Conservation (phyloP, 2,329 filamentous ascomycete species). For the Beauveria sp. region DNA sequence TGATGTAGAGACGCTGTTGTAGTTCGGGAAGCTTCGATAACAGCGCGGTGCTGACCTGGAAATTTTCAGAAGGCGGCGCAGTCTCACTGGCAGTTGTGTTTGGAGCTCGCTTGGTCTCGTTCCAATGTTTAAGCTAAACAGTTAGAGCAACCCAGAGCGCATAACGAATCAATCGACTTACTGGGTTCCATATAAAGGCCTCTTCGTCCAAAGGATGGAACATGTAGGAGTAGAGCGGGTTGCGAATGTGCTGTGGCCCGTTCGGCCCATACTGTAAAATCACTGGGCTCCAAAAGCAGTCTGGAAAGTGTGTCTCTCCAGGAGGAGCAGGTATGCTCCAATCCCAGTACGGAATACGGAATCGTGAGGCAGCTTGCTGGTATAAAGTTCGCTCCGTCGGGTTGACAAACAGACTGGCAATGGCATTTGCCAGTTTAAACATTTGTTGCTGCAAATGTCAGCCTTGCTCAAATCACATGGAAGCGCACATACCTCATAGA, state of each 20-base stretch:
- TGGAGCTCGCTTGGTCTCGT: constrained; percentile 52
- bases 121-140: constrained; percentile 49
- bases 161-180: constrained; percentile 28
- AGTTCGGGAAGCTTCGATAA: constrained; percentile 42
- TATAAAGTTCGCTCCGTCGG: constrained; percentile 40
- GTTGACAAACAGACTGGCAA: constrained; percentile 42
- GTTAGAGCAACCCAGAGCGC: neutral
- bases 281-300: constrained; percentile 37
- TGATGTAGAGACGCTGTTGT: constrained; percentile 56
- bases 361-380: constrained; percentile 39
- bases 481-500: constrained; percentile 41
- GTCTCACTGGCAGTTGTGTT: constrained; percentile 21
- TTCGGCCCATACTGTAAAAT: constrained; percentile 49
- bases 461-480: constrained; percentile 1
- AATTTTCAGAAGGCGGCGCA: constrained; percentile 47
- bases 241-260: constrained; percentile 47
- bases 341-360: constrained; percentile 53
- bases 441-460: constrained; percentile 28
- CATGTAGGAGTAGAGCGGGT: constrained; percentile 53
- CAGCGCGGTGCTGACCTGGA: constrained; percentile 40
- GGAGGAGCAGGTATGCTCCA: constrained; percentile 44
- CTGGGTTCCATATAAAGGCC: constrained; percentile 52
- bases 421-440: constrained; percentile 28
- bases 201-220: constrained; percentile 52
- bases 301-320: constrained; percentile 40